phyloP scores from a whole-genome alignment of 345 rosid genomes.

The Clausena lansium region DNA sequence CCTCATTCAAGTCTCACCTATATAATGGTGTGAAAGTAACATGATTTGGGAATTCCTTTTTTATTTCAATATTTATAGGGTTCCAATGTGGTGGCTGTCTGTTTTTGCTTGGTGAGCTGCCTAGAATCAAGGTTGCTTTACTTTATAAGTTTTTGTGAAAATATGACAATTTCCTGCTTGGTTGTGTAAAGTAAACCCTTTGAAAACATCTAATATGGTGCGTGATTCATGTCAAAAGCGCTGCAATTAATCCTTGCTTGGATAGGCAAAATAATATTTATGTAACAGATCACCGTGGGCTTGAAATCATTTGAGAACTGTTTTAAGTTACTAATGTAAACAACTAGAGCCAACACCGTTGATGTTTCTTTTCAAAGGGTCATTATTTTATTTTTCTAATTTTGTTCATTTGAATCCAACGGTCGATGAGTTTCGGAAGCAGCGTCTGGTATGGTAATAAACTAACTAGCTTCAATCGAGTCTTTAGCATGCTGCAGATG shows the following conservation, averaged over 20 bases:
- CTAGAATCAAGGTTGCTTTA: not conserved
- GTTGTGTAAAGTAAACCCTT: not conserved
- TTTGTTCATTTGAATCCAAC: not conserved
- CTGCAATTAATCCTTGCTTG: constrained; percentile 18
- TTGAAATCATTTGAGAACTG: too few relatives aligned
- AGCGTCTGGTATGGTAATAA: not conserved
- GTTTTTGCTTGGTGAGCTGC: not conserved
- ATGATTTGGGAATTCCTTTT: not conserved
- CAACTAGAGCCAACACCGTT: too few relatives aligned
- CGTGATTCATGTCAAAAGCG: not conserved
- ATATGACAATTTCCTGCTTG: not conserved
- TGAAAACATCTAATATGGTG: not conserved
- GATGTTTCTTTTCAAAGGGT: too few relatives aligned
- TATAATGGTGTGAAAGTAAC: constrained; percentile 2
- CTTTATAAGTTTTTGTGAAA: not conserved
- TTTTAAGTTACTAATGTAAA: too few relatives aligned
- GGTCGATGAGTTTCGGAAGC: not conserved
- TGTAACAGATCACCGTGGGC: not conserved
- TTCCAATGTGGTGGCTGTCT: constrained; percentile 2
- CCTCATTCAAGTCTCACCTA: not conserved
- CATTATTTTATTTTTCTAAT: too few relatives aligned
- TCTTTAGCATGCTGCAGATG: not conserved
- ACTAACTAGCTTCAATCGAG: not conserved
- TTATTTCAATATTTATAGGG: not conserved
- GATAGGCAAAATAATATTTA: not conserved